Evolutionary conservation across 257 asterid species (phyloP).

Genomic region (Solanum okadae): DNA sequence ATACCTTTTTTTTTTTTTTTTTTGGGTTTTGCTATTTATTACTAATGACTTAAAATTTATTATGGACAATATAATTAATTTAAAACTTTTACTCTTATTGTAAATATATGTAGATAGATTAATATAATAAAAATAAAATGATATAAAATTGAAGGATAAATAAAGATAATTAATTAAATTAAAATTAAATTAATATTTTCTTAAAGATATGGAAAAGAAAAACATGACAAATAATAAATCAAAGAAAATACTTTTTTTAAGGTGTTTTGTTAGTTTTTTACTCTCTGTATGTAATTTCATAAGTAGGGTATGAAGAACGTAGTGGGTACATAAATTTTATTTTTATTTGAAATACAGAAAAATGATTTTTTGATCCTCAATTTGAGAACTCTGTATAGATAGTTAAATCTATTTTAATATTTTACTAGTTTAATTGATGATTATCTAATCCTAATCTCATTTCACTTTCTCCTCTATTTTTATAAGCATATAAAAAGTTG

Average conservation of each 20-base stretch:
- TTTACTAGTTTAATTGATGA: neutral
- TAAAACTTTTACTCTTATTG: neutral
- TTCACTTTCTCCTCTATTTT: neutral
- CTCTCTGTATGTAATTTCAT: neutral
- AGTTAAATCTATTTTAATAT: neutral
- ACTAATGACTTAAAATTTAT: neutral
- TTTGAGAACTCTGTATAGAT: neutral
- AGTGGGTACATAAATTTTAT: no score
- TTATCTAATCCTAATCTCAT: neutral
- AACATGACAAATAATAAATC: neutral
- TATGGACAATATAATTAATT: neutral
- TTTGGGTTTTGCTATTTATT: neutral
- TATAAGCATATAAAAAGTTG: neutral
- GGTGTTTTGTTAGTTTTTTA: neutral
- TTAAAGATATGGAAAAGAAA: neutral
- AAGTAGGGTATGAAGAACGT: neutral
- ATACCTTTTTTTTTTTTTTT: neutral
- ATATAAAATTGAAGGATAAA: no score
- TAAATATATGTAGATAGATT: neutral
- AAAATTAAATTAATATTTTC: neutral
- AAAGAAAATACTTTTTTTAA: neutral
- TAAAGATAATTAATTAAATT: neutral
- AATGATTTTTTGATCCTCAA: no score
- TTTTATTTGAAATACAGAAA: no score
- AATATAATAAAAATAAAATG: neutral